Evolutionary conservation across 2,329 filamentous ascomycete species (phyloP).

Genomic region (Scolecobasidium constrictum): DNA sequence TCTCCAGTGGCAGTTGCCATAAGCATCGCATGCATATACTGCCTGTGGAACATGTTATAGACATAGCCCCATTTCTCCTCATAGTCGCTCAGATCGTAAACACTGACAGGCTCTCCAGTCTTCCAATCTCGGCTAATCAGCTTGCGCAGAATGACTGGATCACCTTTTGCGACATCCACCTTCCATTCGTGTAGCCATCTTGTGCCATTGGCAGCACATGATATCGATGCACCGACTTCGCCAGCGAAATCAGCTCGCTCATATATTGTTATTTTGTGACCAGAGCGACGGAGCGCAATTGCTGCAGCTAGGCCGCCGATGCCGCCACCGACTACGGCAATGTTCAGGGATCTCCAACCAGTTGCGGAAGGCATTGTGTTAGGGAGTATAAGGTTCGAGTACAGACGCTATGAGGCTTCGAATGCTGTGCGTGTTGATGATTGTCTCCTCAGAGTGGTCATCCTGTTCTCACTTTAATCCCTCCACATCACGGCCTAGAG

Average conservation of each 20-base stretch:
- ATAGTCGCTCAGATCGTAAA: slow-evolving; percentile 24
- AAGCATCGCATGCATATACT: slow-evolving; percentile 41
- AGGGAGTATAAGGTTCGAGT: too few relatives aligned
- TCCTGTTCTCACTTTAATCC: too few relatives aligned
- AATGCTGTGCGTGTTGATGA: too few relatives aligned
- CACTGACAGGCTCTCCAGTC: slow-evolving; percentile 24
- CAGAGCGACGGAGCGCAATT: slow-evolving; percentile 14
- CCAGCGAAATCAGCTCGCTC: slow-evolving; percentile 46
- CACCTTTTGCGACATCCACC: slow-evolving; percentile 43
- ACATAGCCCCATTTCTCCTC: slow-evolving; percentile 39
- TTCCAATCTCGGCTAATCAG: slow-evolving; percentile 27
- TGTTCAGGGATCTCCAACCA: slow-evolving; percentile 7
- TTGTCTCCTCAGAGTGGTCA: too few relatives aligned
- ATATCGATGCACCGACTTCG: slow-evolving; percentile 51
- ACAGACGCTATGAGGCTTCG: too few relatives aligned
- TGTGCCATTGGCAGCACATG: slow-evolving; percentile 48
- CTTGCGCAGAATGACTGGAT: slow-evolving; percentile 24
- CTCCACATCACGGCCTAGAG: too few relatives aligned
- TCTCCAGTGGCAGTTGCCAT: slow-evolving; percentile 38
- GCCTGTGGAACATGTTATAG: slow-evolving; percentile 44
- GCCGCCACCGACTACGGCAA: slow-evolving; percentile 16
- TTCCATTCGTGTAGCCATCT: slow-evolving; percentile 57
- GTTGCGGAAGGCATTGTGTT: slow-evolving; percentile 1
- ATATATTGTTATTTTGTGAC: slow-evolving; percentile 22
- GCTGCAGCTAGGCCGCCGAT: slow-evolving; percentile 16